Conservation (phyloP, 2,329 filamentous ascomycete species). For the Macroventuria anomochaeta region DNA sequence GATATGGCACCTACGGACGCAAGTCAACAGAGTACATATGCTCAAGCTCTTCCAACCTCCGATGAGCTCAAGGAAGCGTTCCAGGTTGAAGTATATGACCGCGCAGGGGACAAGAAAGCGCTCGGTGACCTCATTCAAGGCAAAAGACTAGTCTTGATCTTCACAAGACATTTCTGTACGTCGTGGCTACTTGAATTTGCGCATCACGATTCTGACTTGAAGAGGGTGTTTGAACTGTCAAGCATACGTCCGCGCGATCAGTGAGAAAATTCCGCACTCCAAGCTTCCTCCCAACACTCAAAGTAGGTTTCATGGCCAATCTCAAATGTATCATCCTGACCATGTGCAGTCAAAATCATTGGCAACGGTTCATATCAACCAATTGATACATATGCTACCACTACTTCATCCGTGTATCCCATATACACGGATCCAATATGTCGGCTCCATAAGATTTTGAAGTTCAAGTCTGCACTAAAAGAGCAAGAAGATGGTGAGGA, state of each 20-base stretch:
- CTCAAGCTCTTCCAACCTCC: not conserved
- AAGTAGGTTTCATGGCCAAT: conserved; percentile 11
- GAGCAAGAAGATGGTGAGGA: conserved; percentile 21
- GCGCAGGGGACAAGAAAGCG: conserved; percentile 16
- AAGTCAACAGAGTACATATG: not conserved
- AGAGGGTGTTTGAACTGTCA: conserved; percentile 38
- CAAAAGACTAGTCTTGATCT: conserved; percentile 26
- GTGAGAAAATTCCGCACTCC: conserved; percentile 27
- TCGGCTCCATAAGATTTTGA: conserved; percentile 27
- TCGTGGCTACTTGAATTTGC: not conserved
- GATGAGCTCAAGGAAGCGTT: conserved; percentile 23
- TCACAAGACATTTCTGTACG: conserved; percentile 33
- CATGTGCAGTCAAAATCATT: conserved; percentile 25
- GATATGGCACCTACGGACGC: too few species aligned
- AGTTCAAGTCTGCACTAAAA: conserved; percentile 28
- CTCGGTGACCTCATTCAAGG: conserved; percentile 26
- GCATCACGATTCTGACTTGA: not conserved
- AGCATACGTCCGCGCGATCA: conserved; percentile 29
- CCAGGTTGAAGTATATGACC: conserved; percentile 28
- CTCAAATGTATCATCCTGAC: not conserved
- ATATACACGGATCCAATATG: conserved; percentile 34
- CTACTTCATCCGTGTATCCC: conserved; percentile 26
- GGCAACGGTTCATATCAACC: conserved; percentile 35
- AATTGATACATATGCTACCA: conserved; percentile 27
- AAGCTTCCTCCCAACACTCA: conserved; percentile 27